Base-by-base conservation (phyloP, 2,329 filamentous ascomycete genomes). In the Onygenales sp. region DNA sequence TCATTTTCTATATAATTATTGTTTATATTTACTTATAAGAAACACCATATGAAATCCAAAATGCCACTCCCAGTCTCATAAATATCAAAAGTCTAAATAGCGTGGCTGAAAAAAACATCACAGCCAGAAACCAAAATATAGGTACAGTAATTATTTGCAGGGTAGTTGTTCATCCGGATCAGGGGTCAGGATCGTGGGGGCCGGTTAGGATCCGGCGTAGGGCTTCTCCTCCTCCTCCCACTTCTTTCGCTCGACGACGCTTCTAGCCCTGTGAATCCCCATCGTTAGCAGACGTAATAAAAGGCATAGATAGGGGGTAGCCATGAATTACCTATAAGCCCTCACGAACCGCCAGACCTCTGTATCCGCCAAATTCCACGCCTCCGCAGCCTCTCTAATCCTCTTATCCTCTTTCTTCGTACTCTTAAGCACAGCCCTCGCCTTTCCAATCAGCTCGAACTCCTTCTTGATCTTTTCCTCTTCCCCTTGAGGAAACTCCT, bases 261-360 rank as follows among this genome's bases (percentile, higher is more conserved):
- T 72, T 57, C 81, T 69, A 33, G 80, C 82, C 46, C 76, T 72
- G 43, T 14, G 52, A 42, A 34, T 27, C 5, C 5, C 21, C 21
- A 27, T 27, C 21, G 21, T 27, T 27, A 27, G 21, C 21, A 27
- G 21, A 27, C 21, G 36, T n/a, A 42, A 32, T 48, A 45, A 4
- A 43, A 21, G 49, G 46, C 40, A 54, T 51, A 40, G 43, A 6
- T 44, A 44, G 17, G 17, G 45, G 31, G 42, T 14, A 42, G 32
- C 31, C n/a, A 43, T 17, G n/a, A 21, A 42, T 31, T 54, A 72
- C 70, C 68, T 74, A 61, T 74, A 84, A 5, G 82, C 81, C 52
- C 80, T 70, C 27, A 81, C 77, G 63, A 85, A 85, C 56, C 77
- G 77, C 82, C 82, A 85, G 7, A 77, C 75, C 64, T 85, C 82